Conservation (phyloP, 225 moss, liverwort and hornwort species). For the Sphagnum tenellum region DNA sequence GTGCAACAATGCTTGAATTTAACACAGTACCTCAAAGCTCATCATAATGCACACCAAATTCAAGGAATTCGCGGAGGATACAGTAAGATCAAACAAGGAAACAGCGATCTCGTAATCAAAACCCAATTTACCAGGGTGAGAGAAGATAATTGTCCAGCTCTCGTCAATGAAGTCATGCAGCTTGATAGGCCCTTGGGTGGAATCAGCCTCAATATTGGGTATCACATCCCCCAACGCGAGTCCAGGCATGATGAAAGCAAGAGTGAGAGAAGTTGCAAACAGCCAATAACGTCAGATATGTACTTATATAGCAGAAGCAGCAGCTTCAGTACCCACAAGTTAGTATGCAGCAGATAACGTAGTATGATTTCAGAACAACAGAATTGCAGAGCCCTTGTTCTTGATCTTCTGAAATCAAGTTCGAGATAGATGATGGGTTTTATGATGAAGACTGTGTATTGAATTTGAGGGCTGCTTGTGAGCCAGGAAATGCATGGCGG, state of each 20-base stretch:
- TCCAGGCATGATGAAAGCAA: slow-evolving; percentile 25
- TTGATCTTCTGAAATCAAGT: background rate
- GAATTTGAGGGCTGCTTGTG: background rate
- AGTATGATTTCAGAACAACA: too few relatives aligned
- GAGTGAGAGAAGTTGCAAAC: too few relatives aligned
- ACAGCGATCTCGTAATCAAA: background rate
- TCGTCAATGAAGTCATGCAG: slow-evolving; percentile 46
- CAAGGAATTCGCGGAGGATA: background rate
- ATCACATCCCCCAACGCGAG: slow-evolving; percentile 45
- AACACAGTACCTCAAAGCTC: background rate
- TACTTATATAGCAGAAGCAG: too few relatives aligned
- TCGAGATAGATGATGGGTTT: too few relatives aligned
- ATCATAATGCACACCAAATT: background rate
- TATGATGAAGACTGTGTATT: background rate
- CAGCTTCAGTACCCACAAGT: too few relatives aligned
- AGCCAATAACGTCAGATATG: too few relatives aligned
- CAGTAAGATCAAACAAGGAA: background rate
- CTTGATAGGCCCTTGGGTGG: slow-evolving; percentile 44
- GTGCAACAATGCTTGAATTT: background rate
- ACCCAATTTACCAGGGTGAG: slow-evolving; percentile 35
- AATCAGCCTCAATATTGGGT: slow-evolving; percentile 44
- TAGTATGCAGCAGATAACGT: too few relatives aligned
- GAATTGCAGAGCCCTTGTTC: background rate
- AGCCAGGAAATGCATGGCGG: slow-evolving; percentile 2
- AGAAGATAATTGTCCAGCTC: slow-evolving; percentile 56